Evolutionary conservation across 2,329 filamentous ascomycete genomes (phyloP).

Genomic region (Trematosphaeria pertusa): DNA sequence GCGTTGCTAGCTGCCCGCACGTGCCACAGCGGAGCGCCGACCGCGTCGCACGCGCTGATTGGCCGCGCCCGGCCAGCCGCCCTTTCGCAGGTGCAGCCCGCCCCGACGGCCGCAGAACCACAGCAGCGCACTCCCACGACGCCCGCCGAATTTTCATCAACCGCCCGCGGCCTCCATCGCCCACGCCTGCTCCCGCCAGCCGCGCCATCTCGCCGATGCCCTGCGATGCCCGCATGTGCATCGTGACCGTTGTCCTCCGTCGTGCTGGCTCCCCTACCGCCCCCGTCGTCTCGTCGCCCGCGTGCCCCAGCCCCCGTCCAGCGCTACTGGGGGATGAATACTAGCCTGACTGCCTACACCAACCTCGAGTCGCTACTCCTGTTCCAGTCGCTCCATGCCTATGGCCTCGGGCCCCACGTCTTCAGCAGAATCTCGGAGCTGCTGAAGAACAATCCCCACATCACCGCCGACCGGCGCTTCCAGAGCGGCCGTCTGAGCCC

Average conservation of each 20-base stretch:
- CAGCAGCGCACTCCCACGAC: constrained; percentile 12
- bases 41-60: constrained; percentile 19
- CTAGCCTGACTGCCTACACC: constrained; percentile 72
- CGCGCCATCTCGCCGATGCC: constrained; percentile 21
- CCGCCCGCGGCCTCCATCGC: constrained; percentile 27
- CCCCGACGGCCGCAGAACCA: constrained; percentile 18
- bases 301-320: constrained; percentile 30
- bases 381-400: constrained; percentile 77
- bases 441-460: constrained; percentile 74
- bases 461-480: constrained; percentile 74
- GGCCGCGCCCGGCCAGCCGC: constrained; percentile 9
- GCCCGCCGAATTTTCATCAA: constrained; percentile 23
- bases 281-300: constrained; percentile 31
- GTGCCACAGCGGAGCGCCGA: constrained; percentile 12
- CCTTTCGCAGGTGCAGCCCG: constrained; percentile 6
- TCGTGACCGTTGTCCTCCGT: constrained; percentile 28
- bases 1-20: neutral
- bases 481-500: constrained; percentile 77
- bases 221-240: constrained; percentile 32
- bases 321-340: constrained; percentile 59
- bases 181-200: constrained; percentile 15
- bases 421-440: constrained; percentile 77
- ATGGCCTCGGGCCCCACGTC: constrained; percentile 69
- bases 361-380: constrained; percentile 85
- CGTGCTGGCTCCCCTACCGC: constrained; percentile 47